A percentile compares a stretch with the other conserved stretches of the same genome.
These are phyloP conservation scores for Ustilago lituana DNA, from an alignment of 1,284 basidiomycete genomes.

Conservation along the genomic window DNA sequence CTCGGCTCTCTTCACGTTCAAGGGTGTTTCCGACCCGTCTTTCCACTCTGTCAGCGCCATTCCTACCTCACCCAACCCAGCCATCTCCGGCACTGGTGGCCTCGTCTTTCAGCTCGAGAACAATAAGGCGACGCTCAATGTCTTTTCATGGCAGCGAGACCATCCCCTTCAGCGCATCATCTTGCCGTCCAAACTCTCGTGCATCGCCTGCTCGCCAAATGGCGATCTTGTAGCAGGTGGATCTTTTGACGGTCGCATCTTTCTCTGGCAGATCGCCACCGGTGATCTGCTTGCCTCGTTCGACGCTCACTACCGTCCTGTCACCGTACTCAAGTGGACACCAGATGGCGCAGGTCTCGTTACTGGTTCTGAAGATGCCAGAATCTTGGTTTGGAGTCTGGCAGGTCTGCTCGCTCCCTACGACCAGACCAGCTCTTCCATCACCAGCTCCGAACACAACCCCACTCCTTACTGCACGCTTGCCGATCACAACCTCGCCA, in stretches of 20 bases:
- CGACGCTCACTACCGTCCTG: slow-evolving; percentile 92
- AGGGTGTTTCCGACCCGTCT: slow-evolving; percentile 49
- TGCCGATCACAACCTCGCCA: slow-evolving; percentile 88
- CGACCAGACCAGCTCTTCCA: slow-evolving; percentile 44
- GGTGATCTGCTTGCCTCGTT: slow-evolving; percentile 87
- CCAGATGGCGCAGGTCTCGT: slow-evolving; percentile 81
- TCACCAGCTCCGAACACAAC: slow-evolving; percentile 53
- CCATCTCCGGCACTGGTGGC: slow-evolving; percentile 76
- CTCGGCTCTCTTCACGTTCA: slow-evolving; percentile 54
- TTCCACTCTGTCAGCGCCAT: slow-evolving; percentile 41
- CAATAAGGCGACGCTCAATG: slow-evolving; percentile 81
- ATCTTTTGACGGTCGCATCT: slow-evolving; percentile 85
- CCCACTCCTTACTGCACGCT: slow-evolving; percentile 82
- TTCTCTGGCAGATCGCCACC: slow-evolving; percentile 93
- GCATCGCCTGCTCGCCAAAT: slow-evolving; percentile 77
- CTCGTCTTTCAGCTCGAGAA: slow-evolving; percentile 79
- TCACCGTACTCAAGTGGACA: slow-evolving; percentile 84
- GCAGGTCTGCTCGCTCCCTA: slow-evolving; percentile 74
- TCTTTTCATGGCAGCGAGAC: slow-evolving; percentile 82
- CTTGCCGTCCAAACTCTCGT: slow-evolving; percentile 85
- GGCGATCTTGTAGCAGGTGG: slow-evolving; percentile 86
- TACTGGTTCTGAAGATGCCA: slow-evolving; percentile 88
- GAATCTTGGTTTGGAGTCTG: slow-evolving; percentile 87
- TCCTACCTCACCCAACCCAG: slow-evolving; percentile 68
- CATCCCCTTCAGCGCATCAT: slow-evolving; percentile 78